Evolutionary conservation across 768 basidiomycete species (phyloP).

Genomic region (Pholiota molesta): DNA sequence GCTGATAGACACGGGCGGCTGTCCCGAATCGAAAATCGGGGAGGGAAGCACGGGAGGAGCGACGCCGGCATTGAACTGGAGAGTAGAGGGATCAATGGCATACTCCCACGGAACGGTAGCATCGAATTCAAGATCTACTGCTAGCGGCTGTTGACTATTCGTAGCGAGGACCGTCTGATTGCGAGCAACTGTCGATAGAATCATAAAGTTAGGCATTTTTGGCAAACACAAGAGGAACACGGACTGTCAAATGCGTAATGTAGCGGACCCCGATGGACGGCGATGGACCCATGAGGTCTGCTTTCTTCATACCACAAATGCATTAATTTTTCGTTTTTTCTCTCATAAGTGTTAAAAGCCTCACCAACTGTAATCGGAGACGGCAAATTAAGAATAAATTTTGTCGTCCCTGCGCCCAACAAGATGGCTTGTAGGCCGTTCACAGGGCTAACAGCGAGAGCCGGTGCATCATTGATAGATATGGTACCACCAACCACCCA

Average conservation of each 20-base stretch:
- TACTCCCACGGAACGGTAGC: slow-evolving; percentile 53
- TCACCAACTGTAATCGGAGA: slow-evolving; percentile 49
- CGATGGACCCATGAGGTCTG: slow-evolving; percentile 53
- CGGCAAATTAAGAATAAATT: slow-evolving; percentile 46
- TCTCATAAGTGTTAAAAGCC: not conserved
- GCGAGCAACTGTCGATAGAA: slow-evolving; percentile 28
- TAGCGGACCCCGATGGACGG: slow-evolving; percentile 56
- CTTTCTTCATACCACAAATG: slow-evolving; percentile 34
- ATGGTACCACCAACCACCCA: slow-evolving; percentile 53
- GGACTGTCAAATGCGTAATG: slow-evolving; percentile 59
- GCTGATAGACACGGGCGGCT: slow-evolving; percentile 48
- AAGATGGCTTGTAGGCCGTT: slow-evolving; percentile 49
- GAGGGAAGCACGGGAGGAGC: slow-evolving; percentile 42
- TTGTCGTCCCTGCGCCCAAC: slow-evolving; percentile 44
- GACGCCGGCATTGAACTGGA: slow-evolving; percentile 37
- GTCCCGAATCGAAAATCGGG: slow-evolving; percentile 51
- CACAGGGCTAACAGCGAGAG: slow-evolving; percentile 39
- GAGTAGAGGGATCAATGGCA: slow-evolving; percentile 52
- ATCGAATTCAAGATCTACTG: slow-evolving; percentile 53
- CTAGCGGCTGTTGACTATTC: slow-evolving; percentile 46
- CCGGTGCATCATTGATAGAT: slow-evolving; percentile 40
- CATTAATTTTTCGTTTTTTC: not conserved
- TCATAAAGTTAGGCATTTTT: not conserved
- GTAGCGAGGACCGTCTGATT: slow-evolving; percentile 40
- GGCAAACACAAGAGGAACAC: slow-evolving; percentile 7